Base-by-base conservation (phyloP, 1,139 yeast genomes). In the Hemisphaericaspora xylanilytica region DNA sequence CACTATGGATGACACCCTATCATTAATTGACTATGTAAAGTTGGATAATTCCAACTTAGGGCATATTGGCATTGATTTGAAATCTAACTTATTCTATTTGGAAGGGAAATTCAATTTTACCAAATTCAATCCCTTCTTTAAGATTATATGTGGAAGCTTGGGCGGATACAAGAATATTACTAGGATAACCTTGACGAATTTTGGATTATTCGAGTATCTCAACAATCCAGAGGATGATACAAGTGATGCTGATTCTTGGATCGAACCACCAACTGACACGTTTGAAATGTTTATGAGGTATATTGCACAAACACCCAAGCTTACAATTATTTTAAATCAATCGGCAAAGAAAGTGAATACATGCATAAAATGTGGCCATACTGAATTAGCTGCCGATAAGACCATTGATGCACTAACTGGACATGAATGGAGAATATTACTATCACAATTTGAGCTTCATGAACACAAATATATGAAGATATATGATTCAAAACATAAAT, bases 21-120 rank as follows among this genome's bases (percentile, higher is more conserved):
- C 81, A 2, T 49, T 76, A 26, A 73, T 76, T 33, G 80, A 75
- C 50, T 72, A 59, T 28, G 46, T 62, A 5, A 62, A 61, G 36
- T 26, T 47, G 4, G 59, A 60, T 39, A 50, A 51, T 17, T 20
- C 34, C 4, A 30, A 32, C 1, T 65, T 79, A 38, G 27, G 48
- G 2, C 51, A 59, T 4, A 49, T 79, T 29, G 55, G 65, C 3
- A 54, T 80, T 16, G 84, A 79, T 47, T 52, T 79, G 35, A 62
- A 63, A 38, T 77, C 83, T 14, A 59, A 58, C 22, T 65, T 78
- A 7, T 79, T 80, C 44, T 71, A 75, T 59, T 46, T 43, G 13
- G 46, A 47, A 10, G 38, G 37, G 3, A 28, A 39, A 29, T 70
- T 71, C 52, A 64, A 67, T 40, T 70, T 63, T 41, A 49, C 56